Evolutionary conservation across 208 protist species (phyloP).

Genomic region (Leishmania mexicana): DNA sequence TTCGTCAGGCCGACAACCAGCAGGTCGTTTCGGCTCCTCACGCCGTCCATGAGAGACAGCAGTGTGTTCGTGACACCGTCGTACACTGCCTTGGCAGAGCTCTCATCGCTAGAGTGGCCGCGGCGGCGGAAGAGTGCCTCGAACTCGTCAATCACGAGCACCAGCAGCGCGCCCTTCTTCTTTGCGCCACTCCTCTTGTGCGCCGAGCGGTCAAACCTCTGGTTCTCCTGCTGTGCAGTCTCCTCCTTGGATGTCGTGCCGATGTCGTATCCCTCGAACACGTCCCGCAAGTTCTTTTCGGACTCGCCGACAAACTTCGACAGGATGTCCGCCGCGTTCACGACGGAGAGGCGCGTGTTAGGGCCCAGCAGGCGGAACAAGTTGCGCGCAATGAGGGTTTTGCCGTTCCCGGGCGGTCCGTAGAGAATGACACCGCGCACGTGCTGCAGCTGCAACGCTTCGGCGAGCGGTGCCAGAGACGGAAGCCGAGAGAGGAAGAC

Average conservation of each 20-base stretch:
- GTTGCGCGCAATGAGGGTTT: constrained; percentile 99
- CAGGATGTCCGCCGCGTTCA: constrained; percentile 98
- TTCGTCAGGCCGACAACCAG: constrained; percentile 96
- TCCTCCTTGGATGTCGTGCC: constrained; percentile 61
- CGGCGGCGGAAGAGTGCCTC: constrained; percentile 98
- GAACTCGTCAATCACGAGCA: constrained; percentile 99
- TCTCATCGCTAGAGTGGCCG: constrained; percentile 88
- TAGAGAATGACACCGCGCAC: constrained; percentile 98
- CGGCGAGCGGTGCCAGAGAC: constrained; percentile 58
- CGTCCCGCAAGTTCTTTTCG: constrained; percentile 98
- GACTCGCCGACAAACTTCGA: constrained; percentile 99
- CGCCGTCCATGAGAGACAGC: constrained; percentile 94
- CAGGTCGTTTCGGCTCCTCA: constrained; percentile 88
- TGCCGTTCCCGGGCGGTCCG: constrained; percentile 99
- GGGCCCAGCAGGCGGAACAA: constrained; percentile 97
- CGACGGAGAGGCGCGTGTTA: constrained; percentile 72
- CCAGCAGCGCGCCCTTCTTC: constrained; percentile 85
- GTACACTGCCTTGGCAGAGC: constrained; percentile 94
- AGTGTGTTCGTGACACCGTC: constrained; percentile 99
- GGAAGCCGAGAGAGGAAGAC: constrained; percentile 98
- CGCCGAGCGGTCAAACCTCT: constrained; percentile 3
- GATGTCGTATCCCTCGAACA: constrained; percentile 95
- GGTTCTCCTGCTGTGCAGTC: constrained; percentile 16
- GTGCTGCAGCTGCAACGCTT: constrained; percentile 94
- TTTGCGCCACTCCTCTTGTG: constrained; percentile 1